Evolutionary conservation across 805 yeast genomes (phyloP), one percentile per base, ranked within the genome.

Genomic region (Kluyveromyces starmeri): DNA sequence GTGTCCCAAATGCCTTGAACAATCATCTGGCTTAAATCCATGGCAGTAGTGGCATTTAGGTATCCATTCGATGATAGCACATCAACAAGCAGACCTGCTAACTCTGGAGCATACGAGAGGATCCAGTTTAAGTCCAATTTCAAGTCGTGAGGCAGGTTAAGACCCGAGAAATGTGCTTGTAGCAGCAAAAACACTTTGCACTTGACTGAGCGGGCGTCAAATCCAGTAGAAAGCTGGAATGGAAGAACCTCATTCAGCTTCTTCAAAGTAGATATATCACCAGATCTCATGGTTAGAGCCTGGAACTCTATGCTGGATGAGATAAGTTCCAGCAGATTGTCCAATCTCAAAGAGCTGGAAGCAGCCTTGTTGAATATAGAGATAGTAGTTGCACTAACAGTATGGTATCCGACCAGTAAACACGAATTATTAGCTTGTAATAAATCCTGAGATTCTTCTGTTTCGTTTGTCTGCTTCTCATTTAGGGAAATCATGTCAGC

Each of bases 1-100:
- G 75, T 65, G 44, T 75, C 83, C 94, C 95, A 85, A 17, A 83
- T 63, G 1, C 82, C 94, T 54, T 89, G 97, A 1, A 80, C 73
- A 5, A 84, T 59, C 94, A 85, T 83, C 52, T 92, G 98, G 2
- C 82, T 70, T 34, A 86, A 52, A 51, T 92, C 96, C 83, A 92
- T 83, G 0, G 84, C 89, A 28, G 71, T 68, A 44, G 84, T 67
- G 0, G 94, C 86, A 53, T 76, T 81, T 48, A 88, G 59, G 44
- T 70, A 65, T 0, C 96, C 96, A 39, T 85, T 85, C 44, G 84
- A 73, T 0, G 95, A 77, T 24, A 86, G 60, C 1, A 79, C 60
- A 53, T 92, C 96, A 13, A 83, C 77, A 30, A 75, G 61, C 0
- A 89, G 83, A 44, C 76, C 68, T 6, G 83, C 57, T 14, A 86